A percentile compares a stretch with the other conserved stretches of the same genome.
These are phyloP conservation scores for Vigna unguiculata DNA, from an alignment of 306 rosid genomes.

Conservation along the genomic window DNA sequence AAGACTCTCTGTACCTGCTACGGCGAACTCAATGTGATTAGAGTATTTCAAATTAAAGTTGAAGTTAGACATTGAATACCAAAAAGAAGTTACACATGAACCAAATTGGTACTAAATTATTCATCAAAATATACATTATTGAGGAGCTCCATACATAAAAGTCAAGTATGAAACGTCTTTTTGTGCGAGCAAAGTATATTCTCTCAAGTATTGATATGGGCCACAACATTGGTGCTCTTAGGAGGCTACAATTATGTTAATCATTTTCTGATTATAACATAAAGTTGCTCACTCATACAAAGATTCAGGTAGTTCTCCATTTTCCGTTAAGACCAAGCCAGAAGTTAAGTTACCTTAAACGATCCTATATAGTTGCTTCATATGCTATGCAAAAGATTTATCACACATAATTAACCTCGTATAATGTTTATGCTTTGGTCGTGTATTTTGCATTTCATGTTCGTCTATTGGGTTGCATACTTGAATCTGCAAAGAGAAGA, in stretches of 20 bases:
- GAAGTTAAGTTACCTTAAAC: neutral
- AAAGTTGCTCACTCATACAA: neutral
- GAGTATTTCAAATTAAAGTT: neutral
- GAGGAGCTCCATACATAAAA: neutral
- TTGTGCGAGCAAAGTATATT: conserved; percentile 24
- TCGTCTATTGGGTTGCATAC: neutral
- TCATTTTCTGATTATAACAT: neutral
- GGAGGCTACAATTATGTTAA: neutral
- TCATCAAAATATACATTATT: conserved; percentile 13
- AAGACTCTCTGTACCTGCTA: conserved; percentile 10
- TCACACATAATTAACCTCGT: neutral
- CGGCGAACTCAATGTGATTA: neutral
- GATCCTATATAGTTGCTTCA: neutral
- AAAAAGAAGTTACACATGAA: neutral
- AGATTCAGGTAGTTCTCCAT: neutral
- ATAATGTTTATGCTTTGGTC: neutral
- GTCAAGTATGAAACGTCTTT: conserved; percentile 16
- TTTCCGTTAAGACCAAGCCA: neutral
- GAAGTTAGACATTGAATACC: neutral
- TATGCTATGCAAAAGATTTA: neutral
- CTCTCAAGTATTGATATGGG: neutral
- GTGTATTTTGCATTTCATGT: neutral
- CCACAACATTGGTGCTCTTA: neutral
- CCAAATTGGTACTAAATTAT: conserved; percentile 19
- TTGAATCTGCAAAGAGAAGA: neutral